Conservation (phyloP, 306 rosid genomes). For the Dalbergia oliveri region DNA sequence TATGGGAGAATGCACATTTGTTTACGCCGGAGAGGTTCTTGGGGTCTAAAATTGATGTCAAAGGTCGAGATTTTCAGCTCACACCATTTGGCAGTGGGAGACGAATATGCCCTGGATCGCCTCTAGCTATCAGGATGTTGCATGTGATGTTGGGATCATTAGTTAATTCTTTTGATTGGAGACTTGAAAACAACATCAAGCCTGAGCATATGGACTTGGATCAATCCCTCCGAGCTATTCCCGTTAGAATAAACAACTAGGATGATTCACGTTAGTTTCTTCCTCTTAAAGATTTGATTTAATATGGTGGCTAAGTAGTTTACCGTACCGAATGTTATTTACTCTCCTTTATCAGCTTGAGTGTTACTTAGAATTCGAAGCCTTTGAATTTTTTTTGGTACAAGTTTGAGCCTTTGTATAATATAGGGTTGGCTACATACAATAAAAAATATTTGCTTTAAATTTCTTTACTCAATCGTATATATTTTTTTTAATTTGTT, state of each 20-base stretch:
- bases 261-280: too few species aligned
- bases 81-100: constrained; percentile 47
- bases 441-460: too few species aligned
- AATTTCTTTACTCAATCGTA: too few species aligned
- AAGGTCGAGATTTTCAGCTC: constrained; percentile 30
- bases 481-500: too few species aligned
- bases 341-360: too few species aligned
- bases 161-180: constrained; percentile 37
- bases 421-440: too few species aligned
- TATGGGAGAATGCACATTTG: constrained; percentile 27
- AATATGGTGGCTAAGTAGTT: too few species aligned
- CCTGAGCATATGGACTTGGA: not conserved
- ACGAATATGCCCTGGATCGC: constrained; percentile 36
- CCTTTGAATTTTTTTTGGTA: too few species aligned
- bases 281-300: too few species aligned
- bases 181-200: constrained; percentile 10
- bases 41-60: constrained; percentile 34
- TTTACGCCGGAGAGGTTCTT: constrained; percentile 43
- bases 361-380: too few species aligned
- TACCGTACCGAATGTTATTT: too few species aligned
- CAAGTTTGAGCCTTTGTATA: too few species aligned
- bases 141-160: constrained; percentile 41
- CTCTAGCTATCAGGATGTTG: constrained; percentile 32
- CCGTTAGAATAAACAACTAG: not conserved
- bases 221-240: constrained; percentile 35